Base-by-base conservation (phyloP, 192 early-diverging fungal genomes). In the Dissophora globulifera region DNA sequence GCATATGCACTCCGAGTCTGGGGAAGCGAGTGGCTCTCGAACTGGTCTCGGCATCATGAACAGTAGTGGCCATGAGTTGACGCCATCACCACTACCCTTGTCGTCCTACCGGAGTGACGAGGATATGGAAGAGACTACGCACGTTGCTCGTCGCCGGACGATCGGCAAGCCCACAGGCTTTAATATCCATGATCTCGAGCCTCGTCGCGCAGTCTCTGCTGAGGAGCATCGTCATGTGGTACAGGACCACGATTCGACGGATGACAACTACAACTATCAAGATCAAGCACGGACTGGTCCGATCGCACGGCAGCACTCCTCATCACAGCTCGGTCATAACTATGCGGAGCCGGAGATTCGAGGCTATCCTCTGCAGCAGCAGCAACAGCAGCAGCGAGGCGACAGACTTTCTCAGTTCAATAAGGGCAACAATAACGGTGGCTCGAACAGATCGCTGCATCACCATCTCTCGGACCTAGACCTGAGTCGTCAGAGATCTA, bases 121-220 rank as follows among this genome's bases (percentile, higher is more conserved):
- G n/a, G 60, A 62, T 7, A 46, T 66, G 30, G 43, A 26, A 5
- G 72, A 76, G n/a, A 25, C 58, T 0, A 62, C 46, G 10, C 62
- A 76, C 33, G 40, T 53, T 10, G 72, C 58, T 0, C 72, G 72
- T 43, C 72, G 72, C 19, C 46, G 64, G 33, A 76, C 72, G 3
- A 55, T 67, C 8, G 72, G 72, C n/a, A 76, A 67, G 29, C 72
- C 72, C n/a, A 55, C 57, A 25, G 64, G 64, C 7, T 76, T 51
- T 48, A 38, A 27, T 8, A 42, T 50, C 12, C 72, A 50, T 0
- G 71, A 66, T 1, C 2, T 65, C 4, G 71, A 75, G n/a, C 7
- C 35, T 20, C 62, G 41, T 31, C 29, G 19, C 17, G 49, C 43
- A 2, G 55, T 61, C 1, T 43, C 31, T 41, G 63, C 52, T 22